phyloP scores from a whole-genome alignment of 176 grass and related monocot species.

The Pharus latifolius region DNA sequence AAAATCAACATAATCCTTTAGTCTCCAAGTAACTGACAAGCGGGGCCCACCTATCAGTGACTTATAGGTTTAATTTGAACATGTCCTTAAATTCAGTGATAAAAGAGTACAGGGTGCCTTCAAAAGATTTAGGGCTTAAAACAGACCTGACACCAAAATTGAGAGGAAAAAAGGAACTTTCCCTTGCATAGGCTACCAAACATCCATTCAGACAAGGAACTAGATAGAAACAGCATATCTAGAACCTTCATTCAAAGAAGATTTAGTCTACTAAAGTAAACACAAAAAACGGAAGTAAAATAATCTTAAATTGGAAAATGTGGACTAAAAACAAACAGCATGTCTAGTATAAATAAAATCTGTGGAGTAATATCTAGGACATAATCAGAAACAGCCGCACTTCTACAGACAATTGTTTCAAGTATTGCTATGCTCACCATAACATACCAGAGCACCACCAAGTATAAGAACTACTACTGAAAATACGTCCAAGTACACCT shows the following conservation, averaged over 20 bases:
- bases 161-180: no score
- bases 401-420: no score
- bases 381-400: not conserved
- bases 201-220: not conserved
- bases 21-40: no score
- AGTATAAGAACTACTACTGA: constrained; percentile 71
- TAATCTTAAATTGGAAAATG: not conserved
- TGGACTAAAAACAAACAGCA: not conserved
- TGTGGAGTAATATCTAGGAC: constrained; percentile 1
- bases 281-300: constrained; percentile 5
- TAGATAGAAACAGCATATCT: not conserved
- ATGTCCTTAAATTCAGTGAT: no score
- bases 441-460: constrained; percentile 74
- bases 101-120: no score
- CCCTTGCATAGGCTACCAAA: no score
- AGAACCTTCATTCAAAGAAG: not conserved
- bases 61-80: no score
- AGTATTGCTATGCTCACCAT: constrained; percentile 53
- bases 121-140: no score
- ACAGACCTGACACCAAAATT: no score
- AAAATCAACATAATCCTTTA: no score
- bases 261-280: not conserved
- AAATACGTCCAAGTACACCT: constrained; percentile 96
- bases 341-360: not conserved
- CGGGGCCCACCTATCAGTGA: no score